Percentiles rank a stretch among this genome's conserved stretches.
Conservation (phyloP, 208 protist genomes). For the Naegleria fowleri region DNA sequence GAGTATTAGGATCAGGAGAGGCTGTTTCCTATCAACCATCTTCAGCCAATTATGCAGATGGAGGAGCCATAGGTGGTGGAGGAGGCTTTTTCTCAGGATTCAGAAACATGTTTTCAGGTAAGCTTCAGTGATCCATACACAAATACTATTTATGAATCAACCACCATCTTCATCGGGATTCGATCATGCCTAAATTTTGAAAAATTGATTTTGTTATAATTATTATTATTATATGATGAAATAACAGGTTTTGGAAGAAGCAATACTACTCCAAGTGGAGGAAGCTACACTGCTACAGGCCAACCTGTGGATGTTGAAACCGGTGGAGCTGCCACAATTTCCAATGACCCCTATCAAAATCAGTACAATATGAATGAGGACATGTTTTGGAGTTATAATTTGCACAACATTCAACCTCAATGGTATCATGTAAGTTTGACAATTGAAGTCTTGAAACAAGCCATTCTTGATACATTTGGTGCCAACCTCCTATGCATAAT, state of each 20-base stretch:
- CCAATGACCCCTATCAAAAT: background rate
- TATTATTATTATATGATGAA: no score
- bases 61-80: background rate
- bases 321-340: background rate
- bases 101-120: background rate
- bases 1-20: background rate
- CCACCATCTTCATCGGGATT: no score
- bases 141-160: no score
- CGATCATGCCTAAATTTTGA: no score
- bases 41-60: background rate
- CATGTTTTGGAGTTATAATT: conserved; percentile 8
- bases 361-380: background rate
- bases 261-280: background rate
- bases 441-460: no score
- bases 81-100: background rate
- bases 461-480: no score
- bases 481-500: no score
- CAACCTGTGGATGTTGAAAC: background rate
- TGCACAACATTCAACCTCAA: background rate
- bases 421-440: conserved; percentile 8
- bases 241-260: no score
- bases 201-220: background rate
- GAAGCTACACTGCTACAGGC: background rate
- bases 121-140: background rate
- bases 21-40: background rate